These are phyloP conservation scores for Neurospora sp. DNA, from an alignment of 495 filamentous ascomycete species.

Conservation along the genomic window DNA sequence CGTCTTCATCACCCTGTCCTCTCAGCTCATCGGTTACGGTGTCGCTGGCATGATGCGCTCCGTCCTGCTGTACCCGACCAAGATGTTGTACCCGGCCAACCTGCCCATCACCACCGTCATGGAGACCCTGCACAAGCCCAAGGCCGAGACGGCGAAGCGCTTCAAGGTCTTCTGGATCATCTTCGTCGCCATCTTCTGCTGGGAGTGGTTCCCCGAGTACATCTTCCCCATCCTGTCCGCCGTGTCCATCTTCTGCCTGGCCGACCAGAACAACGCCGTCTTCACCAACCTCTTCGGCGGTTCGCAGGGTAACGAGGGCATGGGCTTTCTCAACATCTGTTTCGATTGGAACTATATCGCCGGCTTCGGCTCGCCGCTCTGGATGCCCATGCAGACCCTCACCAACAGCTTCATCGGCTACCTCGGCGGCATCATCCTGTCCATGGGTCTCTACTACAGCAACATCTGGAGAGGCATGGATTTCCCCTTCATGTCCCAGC, in stretches of 20 bases:
- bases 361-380: constrained; percentile 12
- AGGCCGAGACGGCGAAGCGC: constrained; percentile 24
- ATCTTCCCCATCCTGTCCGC: constrained; percentile 44
- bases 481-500: constrained; percentile 35
- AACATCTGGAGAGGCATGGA: constrained; percentile 38
- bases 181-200: constrained; percentile 32
- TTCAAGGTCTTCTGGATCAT: constrained; percentile 32
- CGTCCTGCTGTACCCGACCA: constrained; percentile 42
- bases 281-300: constrained; percentile 53
- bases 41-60: constrained; percentile 43
- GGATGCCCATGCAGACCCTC: constrained; percentile 18
- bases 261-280: constrained; percentile 35
- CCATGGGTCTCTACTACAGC: constrained; percentile 37
- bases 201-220: constrained; percentile 45
- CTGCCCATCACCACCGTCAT: constrained; percentile 31
- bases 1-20: constrained; percentile 33
- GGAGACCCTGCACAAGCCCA: constrained; percentile 31
- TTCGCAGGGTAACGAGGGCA: constrained; percentile 37
- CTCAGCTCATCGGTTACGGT: constrained; percentile 44
- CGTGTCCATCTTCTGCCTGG: constrained; percentile 48
- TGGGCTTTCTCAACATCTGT: constrained; percentile 38
- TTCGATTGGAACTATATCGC: constrained; percentile 51
- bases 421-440: constrained; percentile 28
- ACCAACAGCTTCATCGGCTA: constrained; percentile 25
- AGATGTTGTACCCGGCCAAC: constrained; percentile 37